Conservation (phyloP, 1,284 basidiomycete species). For the Ustilago cynodontis region DNA sequence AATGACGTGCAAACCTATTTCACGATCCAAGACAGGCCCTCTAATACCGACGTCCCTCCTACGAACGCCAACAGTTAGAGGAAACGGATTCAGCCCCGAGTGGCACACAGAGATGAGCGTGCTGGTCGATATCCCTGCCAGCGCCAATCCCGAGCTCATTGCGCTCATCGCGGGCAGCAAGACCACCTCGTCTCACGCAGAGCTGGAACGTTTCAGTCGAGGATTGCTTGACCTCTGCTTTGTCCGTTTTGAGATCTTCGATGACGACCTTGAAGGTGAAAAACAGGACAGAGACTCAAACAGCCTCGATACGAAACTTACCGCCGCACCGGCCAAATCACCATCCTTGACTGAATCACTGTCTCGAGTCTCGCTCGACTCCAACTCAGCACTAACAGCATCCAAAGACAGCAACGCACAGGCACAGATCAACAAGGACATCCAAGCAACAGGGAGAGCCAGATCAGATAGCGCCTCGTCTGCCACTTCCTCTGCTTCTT, state of each 20-base stretch:
- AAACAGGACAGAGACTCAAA: not conserved
- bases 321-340: not conserved
- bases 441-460: not conserved
- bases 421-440: not conserved
- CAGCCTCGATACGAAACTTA: not conserved
- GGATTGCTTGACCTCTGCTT: slow-evolving; percentile 68
- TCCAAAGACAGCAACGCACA: slow-evolving; percentile 5
- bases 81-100: slow-evolving; percentile 65
- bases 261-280: slow-evolving; percentile 42
- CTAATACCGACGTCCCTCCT: slow-evolving; percentile 24
- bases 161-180: slow-evolving; percentile 30
- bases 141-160: slow-evolving; percentile 30
- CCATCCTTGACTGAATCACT: slow-evolving; percentile 6
- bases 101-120: slow-evolving; percentile 60
- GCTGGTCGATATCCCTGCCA: slow-evolving; percentile 60
- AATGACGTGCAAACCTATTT: not conserved
- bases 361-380: slow-evolving; percentile 4
- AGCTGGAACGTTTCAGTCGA: slow-evolving; percentile 41
- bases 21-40: not conserved
- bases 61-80: slow-evolving; percentile 50
- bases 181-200: not conserved
- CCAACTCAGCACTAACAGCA: not conserved
- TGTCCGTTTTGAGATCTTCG: slow-evolving; percentile 64
- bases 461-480: slow-evolving; percentile 20
- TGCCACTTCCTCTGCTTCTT: slow-evolving; percentile 22